phyloP scores from a whole-genome alignment of 306 rosid genomes.

The Medicago ruthenica region DNA sequence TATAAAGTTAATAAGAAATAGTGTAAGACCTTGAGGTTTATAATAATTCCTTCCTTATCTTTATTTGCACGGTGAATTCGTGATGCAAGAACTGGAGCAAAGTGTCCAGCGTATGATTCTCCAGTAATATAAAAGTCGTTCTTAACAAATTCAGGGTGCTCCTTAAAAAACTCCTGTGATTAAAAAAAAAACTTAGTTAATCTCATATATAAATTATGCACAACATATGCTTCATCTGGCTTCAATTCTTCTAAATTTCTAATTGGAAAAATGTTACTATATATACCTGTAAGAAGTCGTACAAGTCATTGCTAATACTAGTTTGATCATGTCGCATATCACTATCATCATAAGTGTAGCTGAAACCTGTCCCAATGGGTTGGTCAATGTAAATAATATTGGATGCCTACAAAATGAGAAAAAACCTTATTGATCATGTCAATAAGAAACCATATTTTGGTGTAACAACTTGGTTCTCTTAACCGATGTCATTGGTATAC shows the following conservation, averaged over 20 bases:
- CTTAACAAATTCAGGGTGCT: conserved; percentile 65
- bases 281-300: conserved; percentile 84
- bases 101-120: conserved; percentile 96
- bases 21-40: conserved; percentile 71
- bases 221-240: background rate
- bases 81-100: conserved; percentile 86
- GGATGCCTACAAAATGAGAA: conserved; percentile 66
- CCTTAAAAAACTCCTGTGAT: conserved; percentile 68
- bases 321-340: conserved; percentile 71
- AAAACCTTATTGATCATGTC: background rate
- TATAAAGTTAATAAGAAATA: conserved; percentile 3
- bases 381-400: conserved; percentile 88
- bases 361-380: conserved; percentile 89
- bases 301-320: conserved; percentile 81
- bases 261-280: background rate
- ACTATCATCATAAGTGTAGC: conserved; percentile 59
- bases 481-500: background rate
- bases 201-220: background rate
- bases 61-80: conserved; percentile 75
- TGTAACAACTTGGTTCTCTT: background rate
- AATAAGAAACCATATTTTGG: conserved; percentile 13
- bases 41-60: conserved; percentile 61
- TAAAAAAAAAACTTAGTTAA: background rate
- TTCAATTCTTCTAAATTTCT: background rate
- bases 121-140: conserved; percentile 89